phyloP scores from a whole-genome alignment of 768 basidiomycete genomes.

The Hygrophoropsis aurantiaca region DNA sequence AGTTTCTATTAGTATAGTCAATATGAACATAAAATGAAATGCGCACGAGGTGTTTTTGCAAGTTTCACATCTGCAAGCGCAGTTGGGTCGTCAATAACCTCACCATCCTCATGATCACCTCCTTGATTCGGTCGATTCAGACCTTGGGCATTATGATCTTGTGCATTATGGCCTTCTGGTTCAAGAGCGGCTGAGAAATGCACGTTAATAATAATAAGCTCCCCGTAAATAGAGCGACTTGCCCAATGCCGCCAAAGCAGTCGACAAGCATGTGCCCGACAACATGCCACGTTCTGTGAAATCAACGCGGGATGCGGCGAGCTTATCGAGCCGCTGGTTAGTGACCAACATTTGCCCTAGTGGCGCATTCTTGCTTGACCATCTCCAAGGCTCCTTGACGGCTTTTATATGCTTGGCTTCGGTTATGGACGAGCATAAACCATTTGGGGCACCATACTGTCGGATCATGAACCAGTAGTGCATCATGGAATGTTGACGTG shows the following conservation, averaged over 20 bases:
- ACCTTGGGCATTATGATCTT: neutral
- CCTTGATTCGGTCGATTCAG: neutral
- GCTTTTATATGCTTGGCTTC: constrained; percentile 36
- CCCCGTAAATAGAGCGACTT: neutral
- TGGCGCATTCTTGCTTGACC: constrained; percentile 12
- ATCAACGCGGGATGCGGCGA: constrained; percentile 9
- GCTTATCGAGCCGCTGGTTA: constrained; percentile 20
- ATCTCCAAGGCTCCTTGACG: constrained; percentile 34
- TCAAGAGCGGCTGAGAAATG: neutral
- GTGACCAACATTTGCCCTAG: constrained; percentile 19
- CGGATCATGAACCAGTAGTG: constrained; percentile 27
- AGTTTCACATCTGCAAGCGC: neutral
- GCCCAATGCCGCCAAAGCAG: neutral
- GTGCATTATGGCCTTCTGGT: neutral
- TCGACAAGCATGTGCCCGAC: neutral
- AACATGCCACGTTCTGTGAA: constrained; percentile 22
- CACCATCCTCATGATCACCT: neutral
- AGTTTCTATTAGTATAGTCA: too few species aligned
- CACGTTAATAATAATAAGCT: neutral
- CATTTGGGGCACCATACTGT: constrained; percentile 32
- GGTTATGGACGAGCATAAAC: constrained; percentile 36
- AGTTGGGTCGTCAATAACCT: neutral
- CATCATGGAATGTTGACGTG: constrained; percentile 30
- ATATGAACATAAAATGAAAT: neutral
- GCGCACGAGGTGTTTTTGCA: neutral